Conservation (phyloP, 2,329 filamentous ascomycete species). For the Plenodomus lindquistii region DNA sequence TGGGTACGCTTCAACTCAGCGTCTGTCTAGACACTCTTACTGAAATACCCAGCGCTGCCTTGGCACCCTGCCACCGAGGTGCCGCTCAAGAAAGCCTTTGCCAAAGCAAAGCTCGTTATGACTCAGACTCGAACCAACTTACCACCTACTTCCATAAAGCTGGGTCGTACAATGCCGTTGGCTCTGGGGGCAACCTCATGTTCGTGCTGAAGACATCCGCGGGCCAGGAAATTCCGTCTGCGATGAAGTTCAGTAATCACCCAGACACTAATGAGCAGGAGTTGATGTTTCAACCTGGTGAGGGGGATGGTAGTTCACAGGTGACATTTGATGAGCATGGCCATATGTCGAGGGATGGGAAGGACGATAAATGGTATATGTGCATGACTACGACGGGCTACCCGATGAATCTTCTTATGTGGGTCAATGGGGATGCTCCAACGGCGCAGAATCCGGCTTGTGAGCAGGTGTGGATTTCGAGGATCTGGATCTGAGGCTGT, state of each 20-base stretch:
- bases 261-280: slow-evolving; percentile 46
- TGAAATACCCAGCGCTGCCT: slow-evolving; percentile 11
- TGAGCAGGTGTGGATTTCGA: background rate
- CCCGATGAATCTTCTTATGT: background rate
- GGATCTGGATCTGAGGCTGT: background rate
- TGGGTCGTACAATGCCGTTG: slow-evolving; percentile 14
- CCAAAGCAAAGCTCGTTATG: slow-evolving; percentile 4
- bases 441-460: background rate
- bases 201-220: slow-evolving; percentile 12
- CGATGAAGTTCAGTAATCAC: slow-evolving; percentile 37
- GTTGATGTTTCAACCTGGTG: slow-evolving; percentile 43
- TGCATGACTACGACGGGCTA: background rate
- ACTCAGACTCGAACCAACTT: slow-evolving; percentile 13
- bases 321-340: background rate
- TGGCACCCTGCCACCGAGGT: slow-evolving; percentile 48
- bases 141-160: slow-evolving; percentile 36
- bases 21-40: background rate
- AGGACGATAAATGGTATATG: background rate
- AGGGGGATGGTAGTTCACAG: slow-evolving; percentile 13
- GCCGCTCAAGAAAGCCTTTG: slow-evolving; percentile 51
- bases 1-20: slow-evolving; percentile 7
- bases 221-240: slow-evolving; percentile 16
- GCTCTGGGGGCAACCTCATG: slow-evolving; percentile 17
- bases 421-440: background rate
- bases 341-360: background rate